Base-by-base conservation (phyloP, 371 early-diverging fungal genomes). In the Apophysomyces trapeziformis region DNA sequence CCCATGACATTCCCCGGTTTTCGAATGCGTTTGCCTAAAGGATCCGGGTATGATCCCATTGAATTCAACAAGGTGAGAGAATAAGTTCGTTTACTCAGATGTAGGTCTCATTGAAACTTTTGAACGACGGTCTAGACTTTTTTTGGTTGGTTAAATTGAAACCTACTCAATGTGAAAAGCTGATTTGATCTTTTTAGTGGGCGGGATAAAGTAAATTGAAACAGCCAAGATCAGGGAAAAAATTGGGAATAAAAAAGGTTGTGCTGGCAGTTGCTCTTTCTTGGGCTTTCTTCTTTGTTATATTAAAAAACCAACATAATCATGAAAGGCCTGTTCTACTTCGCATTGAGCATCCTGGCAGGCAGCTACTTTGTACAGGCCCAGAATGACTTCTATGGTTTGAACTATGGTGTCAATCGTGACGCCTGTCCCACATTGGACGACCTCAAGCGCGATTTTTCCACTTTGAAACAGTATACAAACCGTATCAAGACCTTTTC, bases 331-430 rank as follows among this genome's bases (percentile, higher is more conserved):
- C 16, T 45, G 46, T 45, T 45, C 11, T 60, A 26, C 3, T 26
- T 26, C 3, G 32, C 2, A 26, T 26, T 26, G 32, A 26, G 32
- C 43, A 14, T 60, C 9, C 44, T 45, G 14, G 61, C 61, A 39
- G 12, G 61, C 14, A 38, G 46, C 32, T 26, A 26, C 38, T 9
- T 43, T 12, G 64, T 21, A 14, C 47, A 56, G n/a, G 46, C 61
- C 14, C 57, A 64, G 26, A 58, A 67, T 18, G 13, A 45, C 47
- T 81, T 89, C 60, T 78, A 82, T 64, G 89, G 83, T 1, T 61
- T 89, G 8, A 79, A 85, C 47, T 89, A 87, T 68, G 88, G 87
- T 59, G 78, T 87, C 56, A 72, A 86, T 62, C 74, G 70, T 54
- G 71, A 73, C 35, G 72, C 76, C 2, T 89, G 89, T 66, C 88